phyloP scores from a whole-genome alignment of 441 rosid species.

The Sinapis alba region DNA sequence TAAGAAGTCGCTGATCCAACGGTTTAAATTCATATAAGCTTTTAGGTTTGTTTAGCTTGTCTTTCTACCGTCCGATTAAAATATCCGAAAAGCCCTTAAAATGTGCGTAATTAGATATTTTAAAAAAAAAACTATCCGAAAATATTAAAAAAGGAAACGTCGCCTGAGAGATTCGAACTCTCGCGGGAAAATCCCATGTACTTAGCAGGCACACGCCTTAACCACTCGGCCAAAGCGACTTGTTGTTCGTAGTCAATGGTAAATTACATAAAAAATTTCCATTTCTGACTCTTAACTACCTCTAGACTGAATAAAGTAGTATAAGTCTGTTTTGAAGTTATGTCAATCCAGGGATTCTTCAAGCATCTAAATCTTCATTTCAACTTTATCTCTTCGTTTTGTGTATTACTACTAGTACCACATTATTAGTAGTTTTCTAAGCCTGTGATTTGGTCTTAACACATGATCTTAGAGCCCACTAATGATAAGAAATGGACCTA shows the following conservation, averaged over 20 bases:
- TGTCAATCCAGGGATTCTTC: neutral
- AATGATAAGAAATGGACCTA: neutral
- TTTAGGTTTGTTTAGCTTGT: constrained; percentile 15
- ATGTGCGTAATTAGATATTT: neutral
- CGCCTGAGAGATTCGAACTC: constrained; percentile 99
- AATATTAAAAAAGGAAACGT: constrained; percentile 26
- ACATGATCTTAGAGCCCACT: neutral
- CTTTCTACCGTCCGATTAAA: constrained; percentile 40
- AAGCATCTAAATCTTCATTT: neutral
- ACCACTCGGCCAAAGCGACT: constrained; percentile 76
- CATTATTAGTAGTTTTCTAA: neutral
- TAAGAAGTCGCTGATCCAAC: constrained; percentile 44
- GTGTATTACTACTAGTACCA: neutral
- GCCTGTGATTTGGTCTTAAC: neutral
- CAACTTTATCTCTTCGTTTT: neutral
- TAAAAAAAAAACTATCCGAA: too few species aligned
- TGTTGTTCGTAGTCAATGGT: too few species aligned
- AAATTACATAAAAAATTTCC: too few species aligned
- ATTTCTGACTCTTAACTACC: too few species aligned
- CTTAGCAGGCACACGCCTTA: constrained; percentile 99
- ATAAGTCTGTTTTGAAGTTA: neutral
- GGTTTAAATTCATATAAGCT: constrained; percentile 55
- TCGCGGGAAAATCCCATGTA: constrained; percentile 93
- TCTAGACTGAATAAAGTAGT: neutral
- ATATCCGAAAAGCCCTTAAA: constrained; percentile 13